Conservation (phyloP, 1,139 yeast species). For the Chernovozyma aurita region DNA sequence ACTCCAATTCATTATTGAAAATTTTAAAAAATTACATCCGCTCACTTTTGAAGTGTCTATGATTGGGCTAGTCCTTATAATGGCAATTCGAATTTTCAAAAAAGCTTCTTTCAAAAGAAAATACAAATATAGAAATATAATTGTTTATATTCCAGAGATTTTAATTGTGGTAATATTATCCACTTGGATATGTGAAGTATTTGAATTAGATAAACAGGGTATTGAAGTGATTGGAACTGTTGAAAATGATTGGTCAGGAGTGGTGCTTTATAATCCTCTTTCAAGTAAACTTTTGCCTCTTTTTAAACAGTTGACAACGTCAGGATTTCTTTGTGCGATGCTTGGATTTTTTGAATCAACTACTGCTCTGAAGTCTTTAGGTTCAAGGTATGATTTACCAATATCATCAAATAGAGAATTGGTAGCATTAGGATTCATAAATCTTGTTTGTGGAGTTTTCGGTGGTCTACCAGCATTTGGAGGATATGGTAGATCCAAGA, state of each 20-base stretch:
- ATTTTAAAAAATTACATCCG: constrained; percentile 38
- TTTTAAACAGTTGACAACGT: constrained; percentile 43
- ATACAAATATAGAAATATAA: constrained; percentile 14
- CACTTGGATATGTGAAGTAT: constrained; percentile 51
- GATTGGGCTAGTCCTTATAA: constrained; percentile 39
- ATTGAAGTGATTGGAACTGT: constrained; percentile 70
- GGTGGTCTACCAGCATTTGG: constrained; percentile 94
- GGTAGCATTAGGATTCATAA: constrained; percentile 79
- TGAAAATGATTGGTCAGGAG: constrained; percentile 21
- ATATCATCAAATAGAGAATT: constrained; percentile 73
- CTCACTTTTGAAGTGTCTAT: constrained; percentile 53
- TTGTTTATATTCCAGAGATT: constrained; percentile 76
- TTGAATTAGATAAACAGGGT: constrained; percentile 55
- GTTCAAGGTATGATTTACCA: constrained; percentile 59
- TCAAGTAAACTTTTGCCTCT: constrained; percentile 23
- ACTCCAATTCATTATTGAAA: constrained; percentile 47
- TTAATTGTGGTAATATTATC: constrained; percentile 64
- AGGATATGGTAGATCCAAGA: constrained; percentile 90
- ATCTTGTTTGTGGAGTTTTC: constrained; percentile 59
- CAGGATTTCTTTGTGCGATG: constrained; percentile 75
- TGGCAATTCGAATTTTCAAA: constrained; percentile 42
- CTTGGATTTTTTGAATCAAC: constrained; percentile 93
- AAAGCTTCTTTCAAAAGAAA: constrained; percentile 18
- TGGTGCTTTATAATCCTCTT: constrained; percentile 33
- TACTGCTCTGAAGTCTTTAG: constrained; percentile 82